Conservation (phyloP, 331 rosid genomes). For the Ulmus americana region DNA sequence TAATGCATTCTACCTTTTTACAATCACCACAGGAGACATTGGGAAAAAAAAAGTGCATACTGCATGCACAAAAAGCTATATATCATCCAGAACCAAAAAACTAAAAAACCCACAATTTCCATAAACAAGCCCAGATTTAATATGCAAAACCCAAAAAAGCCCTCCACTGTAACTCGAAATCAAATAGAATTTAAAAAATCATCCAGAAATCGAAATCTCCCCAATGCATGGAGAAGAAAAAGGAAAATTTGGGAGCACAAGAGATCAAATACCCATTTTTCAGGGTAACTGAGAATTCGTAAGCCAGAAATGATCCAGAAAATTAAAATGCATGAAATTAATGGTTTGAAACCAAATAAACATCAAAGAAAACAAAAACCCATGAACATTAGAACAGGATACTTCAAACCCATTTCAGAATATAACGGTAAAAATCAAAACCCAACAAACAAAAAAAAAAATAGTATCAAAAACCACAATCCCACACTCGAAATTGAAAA, state of each 20-base stretch:
- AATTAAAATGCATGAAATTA: conserved; percentile 1
- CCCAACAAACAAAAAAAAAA: conserved; percentile 19
- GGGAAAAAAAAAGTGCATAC: not conserved
- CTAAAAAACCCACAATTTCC: not conserved
- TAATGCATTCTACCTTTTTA: not conserved
- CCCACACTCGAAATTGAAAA: conserved; percentile 6
- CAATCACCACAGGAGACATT: not conserved
- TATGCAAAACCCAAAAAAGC: not conserved
- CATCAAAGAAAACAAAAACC: conserved; percentile 7
- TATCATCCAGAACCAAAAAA: not conserved
- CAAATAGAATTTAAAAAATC: not conserved
- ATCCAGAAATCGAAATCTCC: conserved; percentile 1
- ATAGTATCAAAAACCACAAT: conserved; percentile 30
- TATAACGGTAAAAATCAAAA: conserved; percentile 17
- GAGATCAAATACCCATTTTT: conserved; percentile 12
- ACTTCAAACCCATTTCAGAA: conserved; percentile 27
- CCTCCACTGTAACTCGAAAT: not conserved
- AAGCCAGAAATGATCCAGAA: not conserved
- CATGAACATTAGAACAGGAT: conserved; percentile 4
- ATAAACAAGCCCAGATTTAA: not conserved
- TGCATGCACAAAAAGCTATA: not conserved
- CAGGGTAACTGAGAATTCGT: not conserved
- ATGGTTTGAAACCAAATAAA: conserved; percentile 22
- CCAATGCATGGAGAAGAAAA: not conserved
- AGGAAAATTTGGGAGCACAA: not conserved